phyloP scores from a whole-genome alignment of 352 stramenopile genomes.

The Pythium coloratum region DNA sequence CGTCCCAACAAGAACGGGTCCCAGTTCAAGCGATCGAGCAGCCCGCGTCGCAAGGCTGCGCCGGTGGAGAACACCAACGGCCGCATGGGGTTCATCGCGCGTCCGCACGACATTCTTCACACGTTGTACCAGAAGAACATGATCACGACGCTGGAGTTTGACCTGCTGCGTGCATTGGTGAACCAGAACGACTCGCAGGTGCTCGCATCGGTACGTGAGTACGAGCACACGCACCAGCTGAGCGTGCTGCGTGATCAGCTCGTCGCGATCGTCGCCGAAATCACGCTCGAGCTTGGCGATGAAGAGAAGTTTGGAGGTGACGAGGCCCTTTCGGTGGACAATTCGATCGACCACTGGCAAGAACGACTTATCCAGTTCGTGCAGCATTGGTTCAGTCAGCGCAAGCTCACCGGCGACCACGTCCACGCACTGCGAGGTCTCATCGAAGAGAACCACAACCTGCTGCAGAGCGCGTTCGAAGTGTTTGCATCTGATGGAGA shows the following conservation, averaged over 20 bases:
- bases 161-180: constrained; percentile 61
- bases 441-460: constrained; percentile 52
- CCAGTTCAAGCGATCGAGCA: constrained; percentile 9
- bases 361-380: constrained; percentile 48
- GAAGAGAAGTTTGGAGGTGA: constrained; percentile 45
- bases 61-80: not conserved
- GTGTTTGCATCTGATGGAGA: constrained; percentile 60
- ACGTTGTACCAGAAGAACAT: constrained; percentile 56
- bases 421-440: constrained; percentile 44
- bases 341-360: constrained; percentile 41
- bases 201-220: constrained; percentile 39
- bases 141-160: constrained; percentile 60
- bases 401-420: constrained; percentile 34
- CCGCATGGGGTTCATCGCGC: constrained; percentile 19
- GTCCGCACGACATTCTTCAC: constrained; percentile 41
- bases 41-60: constrained; percentile 7
- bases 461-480: constrained; percentile 74
- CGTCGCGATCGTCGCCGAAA: constrained; percentile 59
- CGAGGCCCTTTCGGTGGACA: not conserved
- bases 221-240: constrained; percentile 37
- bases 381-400: constrained; percentile 40
- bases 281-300: constrained; percentile 61
- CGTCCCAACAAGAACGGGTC: constrained; percentile 6
- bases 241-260: constrained; percentile 43
- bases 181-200: constrained; percentile 57